Evolutionary conservation across 2,329 filamentous ascomycete species (phyloP), one percentile per base, ranked within the genome.

Genomic region (Exophiala sp.): DNA sequence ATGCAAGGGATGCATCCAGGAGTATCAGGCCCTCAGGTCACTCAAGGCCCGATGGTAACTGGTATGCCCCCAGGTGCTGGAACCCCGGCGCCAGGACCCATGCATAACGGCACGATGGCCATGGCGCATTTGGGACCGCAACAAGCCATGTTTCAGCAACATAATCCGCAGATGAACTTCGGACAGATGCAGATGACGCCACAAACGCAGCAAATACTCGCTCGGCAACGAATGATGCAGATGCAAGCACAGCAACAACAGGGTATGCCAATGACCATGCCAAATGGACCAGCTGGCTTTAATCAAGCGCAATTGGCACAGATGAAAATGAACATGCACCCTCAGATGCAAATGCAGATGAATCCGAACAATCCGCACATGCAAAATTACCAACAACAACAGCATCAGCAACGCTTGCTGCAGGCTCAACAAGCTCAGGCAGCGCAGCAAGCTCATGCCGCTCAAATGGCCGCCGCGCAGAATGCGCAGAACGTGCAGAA

Each of bases 11-110:
- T 85, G 75, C 80, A 82, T 62, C 80, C 79, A 48, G 81, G 81
- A 51, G 81, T 83, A 35, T 83, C 82, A 49, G 80, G 76, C 20
- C 80, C 82, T 46, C 80, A 83, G 59, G 81, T 82, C 52, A 81
- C 74, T 59, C 83, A 85, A 65, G 76, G 78, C n/a, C 81, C 80
- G 20, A 84, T 85, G 80, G 83, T 85, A 76, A 74, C 65, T 34
- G 81, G 78, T 47, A 84, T 86, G 81, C 81, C 82, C 60, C 80
- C 79, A 45, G 80, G 80, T 50, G 75, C 75, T 54, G 76, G 77
- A 55, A 79, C 75, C 32, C 75, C 75, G 58, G 75, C 75, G 33
- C 73, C 74, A 55, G 74, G 72, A 21, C 71, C 72, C 24, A 73
- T 75, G 52, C 79, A 78, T 21, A 83, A 78, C 66, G 56, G 54